Evolutionary conservation across 1,139 yeast species (phyloP).

Genomic region (Zhuliangozyma blackwelliae): DNA sequence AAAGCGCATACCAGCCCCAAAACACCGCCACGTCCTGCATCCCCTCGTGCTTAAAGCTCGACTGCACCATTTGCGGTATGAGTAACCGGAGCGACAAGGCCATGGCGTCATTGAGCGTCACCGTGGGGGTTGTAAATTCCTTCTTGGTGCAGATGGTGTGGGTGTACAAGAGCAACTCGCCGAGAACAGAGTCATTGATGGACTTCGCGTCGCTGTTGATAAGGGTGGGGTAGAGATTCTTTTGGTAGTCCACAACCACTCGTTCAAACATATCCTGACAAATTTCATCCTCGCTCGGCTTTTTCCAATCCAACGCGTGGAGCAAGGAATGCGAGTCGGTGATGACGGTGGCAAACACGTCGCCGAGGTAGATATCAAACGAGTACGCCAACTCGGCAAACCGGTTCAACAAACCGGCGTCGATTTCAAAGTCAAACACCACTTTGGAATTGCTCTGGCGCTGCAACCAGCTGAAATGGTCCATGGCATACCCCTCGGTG

Average conservation of each 20-base stretch:
- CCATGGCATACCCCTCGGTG: constrained; percentile 21
- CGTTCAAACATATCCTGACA: constrained; percentile 30
- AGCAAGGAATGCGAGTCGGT: constrained; percentile 24
- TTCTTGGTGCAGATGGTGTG: constrained; percentile 16
- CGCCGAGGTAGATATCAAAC: constrained; percentile 56
- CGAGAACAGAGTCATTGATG: constrained; percentile 28
- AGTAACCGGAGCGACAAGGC: constrained; percentile 28
- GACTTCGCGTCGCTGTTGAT: constrained; percentile 22
- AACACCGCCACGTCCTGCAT: constrained; percentile 29
- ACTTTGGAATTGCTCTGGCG: constrained; percentile 8
- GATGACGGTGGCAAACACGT: constrained; percentile 32
- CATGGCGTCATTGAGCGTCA: constrained; percentile 32
- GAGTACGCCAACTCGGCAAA: constrained; percentile 53
- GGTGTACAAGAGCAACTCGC: constrained; percentile 27
- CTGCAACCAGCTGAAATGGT: constrained; percentile 21
- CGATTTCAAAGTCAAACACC: constrained; percentile 14
- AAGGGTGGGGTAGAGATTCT: constrained; percentile 22
- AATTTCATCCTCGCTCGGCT: constrained; percentile 20
- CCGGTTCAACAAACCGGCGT: constrained; percentile 30
- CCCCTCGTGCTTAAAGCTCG: constrained; percentile 19
- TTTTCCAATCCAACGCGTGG: constrained; percentile 18
- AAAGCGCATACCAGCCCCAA: constrained; percentile 41
- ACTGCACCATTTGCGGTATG: constrained; percentile 36
- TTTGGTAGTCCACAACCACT: constrained; percentile 32
- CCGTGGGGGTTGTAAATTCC: constrained; percentile 12